A percentile compares a stretch with the other conserved stretches of the same genome.
Evolutionary conservation across 2,329 filamentous ascomycete genomes (phyloP).

Genomic region (Plenodomus tracheiphilus): DNA sequence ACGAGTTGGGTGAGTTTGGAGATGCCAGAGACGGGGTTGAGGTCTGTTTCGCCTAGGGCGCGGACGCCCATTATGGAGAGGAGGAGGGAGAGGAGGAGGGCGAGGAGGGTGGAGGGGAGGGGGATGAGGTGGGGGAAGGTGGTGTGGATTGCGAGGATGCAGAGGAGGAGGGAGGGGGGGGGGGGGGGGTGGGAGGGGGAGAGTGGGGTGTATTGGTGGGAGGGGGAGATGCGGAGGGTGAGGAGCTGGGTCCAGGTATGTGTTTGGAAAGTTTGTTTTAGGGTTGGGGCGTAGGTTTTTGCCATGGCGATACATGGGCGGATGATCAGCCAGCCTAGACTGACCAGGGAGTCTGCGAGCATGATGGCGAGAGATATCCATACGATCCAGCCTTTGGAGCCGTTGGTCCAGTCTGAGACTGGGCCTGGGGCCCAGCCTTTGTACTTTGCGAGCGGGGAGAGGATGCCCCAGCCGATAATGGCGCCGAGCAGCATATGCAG

Average conservation of each 20-base stretch:
- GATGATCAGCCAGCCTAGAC: conserved; percentile 75
- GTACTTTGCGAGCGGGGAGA: conserved; percentile 85
- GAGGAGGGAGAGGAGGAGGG: conserved; percentile 74
- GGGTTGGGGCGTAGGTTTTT: conserved; percentile 42
- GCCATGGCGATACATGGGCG: conserved; percentile 62
- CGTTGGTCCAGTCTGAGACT: conserved; percentile 85
- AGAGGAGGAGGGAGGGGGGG: conserved; percentile 74
- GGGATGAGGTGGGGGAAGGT: conserved; percentile 85
- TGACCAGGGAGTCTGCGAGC: conserved; percentile 90
- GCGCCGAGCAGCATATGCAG: conserved; percentile 94
- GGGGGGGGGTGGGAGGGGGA: conserved; percentile 49
- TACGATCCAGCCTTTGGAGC: conserved; percentile 98
- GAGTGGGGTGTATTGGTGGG: conserved; percentile 38
- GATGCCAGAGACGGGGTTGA: conserved; percentile 96
- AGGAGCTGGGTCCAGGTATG: conserved; percentile 43
- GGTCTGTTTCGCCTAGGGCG: conserved; percentile 77
- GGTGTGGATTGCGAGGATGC: conserved; percentile 77
- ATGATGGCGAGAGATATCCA: conserved; percentile 97
- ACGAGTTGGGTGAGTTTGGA: conserved; percentile 95
- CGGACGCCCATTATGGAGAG: conserved; percentile 67
- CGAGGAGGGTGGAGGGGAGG: conserved; percentile 79
- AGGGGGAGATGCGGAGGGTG: conserved; percentile 38
- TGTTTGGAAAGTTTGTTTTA: conserved; percentile 29
- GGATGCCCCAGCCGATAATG: conserved; percentile 82
- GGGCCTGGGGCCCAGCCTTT: conserved; percentile 87